Percentiles rank a stretch among this genome's conserved stretches.
phyloP scores from a whole-genome alignment of 352 stramenopile species.

The Globisporangium megalacanthum region DNA sequence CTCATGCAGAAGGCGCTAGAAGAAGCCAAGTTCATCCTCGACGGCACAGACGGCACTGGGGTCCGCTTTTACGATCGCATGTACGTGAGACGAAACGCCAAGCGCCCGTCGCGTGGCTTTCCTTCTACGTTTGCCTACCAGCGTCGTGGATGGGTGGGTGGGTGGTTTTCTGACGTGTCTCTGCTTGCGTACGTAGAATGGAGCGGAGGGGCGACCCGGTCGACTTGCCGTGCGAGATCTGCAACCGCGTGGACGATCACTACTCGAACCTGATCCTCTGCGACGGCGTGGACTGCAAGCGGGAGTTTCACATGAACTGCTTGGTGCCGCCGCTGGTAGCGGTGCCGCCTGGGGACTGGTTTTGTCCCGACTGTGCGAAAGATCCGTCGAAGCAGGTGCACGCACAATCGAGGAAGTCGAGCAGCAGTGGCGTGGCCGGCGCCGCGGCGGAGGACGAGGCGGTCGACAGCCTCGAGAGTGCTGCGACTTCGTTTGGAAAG shows the following conservation, averaged over 20 bases:
- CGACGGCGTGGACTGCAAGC: conserved; percentile 74
- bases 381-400: conserved; percentile 27
- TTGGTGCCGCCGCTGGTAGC: conserved; percentile 53
- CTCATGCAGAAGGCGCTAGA: conserved; percentile 69
- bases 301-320: conserved; percentile 86
- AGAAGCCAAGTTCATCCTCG: conserved; percentile 61
- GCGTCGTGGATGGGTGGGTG: too few relatives aligned
- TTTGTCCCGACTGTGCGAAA: conserved; percentile 61
- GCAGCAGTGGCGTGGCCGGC: too few relatives aligned
- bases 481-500: conserved; percentile 12
- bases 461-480: background rate
- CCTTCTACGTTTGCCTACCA: background rate
- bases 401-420: too few relatives aligned
- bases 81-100: conserved; percentile 29
- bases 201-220: conserved; percentile 51
- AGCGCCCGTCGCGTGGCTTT: background rate
- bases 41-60: conserved; percentile 48
- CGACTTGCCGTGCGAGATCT: conserved; percentile 81
- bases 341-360: conserved; percentile 72
- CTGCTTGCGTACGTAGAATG: conserved; percentile 35
- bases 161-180: background rate
- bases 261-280: conserved; percentile 83
- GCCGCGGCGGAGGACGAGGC: too few relatives aligned
- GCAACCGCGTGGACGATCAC: conserved; percentile 76
- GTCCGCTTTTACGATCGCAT: conserved; percentile 75